Conservation (phyloP, 108 stramenopile genomes). For the Aurantiochytrium sp. region DNA sequence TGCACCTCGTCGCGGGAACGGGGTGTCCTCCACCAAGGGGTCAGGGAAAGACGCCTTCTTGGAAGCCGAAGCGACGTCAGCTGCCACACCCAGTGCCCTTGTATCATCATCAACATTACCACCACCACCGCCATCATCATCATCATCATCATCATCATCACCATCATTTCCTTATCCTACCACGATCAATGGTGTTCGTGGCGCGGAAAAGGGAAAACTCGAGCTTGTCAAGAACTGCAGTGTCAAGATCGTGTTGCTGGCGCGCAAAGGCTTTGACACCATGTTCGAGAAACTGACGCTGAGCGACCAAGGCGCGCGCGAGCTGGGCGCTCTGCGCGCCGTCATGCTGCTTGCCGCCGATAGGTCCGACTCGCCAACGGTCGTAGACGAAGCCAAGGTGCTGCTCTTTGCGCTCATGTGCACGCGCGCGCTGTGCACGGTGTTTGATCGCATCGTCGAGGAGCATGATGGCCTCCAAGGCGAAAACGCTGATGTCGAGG, state of each 20-base stretch:
- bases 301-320: background rate
- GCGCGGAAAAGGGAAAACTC: background rate
- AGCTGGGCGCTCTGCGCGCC: background rate
- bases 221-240: background rate
- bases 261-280: background rate
- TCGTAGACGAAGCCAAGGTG: background rate
- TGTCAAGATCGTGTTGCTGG: background rate
- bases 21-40: no score
- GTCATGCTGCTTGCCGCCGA: background rate
- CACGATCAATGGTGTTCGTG: background rate
- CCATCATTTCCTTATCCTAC: no score
- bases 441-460: background rate
- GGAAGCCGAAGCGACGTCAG: no score
- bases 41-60: no score
- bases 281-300: background rate
- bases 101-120: no score
- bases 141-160: no score
- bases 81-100: no score
- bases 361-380: background rate
- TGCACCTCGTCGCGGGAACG: no score
- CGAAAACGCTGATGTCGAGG: background rate
- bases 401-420: background rate
- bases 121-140: no score
- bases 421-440: background rate
- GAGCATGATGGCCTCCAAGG: background rate